Conservation (phyloP, 257 asterid genomes). For the Jasminum sambac region DNA sequence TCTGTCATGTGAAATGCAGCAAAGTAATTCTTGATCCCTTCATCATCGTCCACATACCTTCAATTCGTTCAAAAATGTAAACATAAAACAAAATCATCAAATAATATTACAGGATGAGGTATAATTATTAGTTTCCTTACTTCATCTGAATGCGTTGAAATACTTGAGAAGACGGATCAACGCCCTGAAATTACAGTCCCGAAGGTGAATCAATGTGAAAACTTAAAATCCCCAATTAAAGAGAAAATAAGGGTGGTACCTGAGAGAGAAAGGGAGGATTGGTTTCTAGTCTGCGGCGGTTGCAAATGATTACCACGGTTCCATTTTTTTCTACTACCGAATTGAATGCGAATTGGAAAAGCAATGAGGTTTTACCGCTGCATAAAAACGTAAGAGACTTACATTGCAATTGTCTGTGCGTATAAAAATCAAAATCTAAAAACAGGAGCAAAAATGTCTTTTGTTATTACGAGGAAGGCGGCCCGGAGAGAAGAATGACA, state of each 20-base stretch:
- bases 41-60: conserved; percentile 83
- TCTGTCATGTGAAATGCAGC: conserved; percentile 86
- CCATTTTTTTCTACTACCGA: conserved; percentile 40
- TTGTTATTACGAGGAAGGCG: conserved; percentile 54
- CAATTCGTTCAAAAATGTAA: conserved; percentile 44
- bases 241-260: conserved; percentile 27
- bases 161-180: conserved; percentile 70
- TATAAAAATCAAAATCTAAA: neutral
- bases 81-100: neutral
- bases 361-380: conserved; percentile 92
- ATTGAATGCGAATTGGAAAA: conserved; percentile 81
- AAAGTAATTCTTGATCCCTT: conserved; percentile 76
- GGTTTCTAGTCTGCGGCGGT: conserved; percentile 54
- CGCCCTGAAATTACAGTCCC: conserved; percentile 44
- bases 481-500: conserved; percentile 59
- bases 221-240: neutral
- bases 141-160: conserved; percentile 66
- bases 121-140: conserved; percentile 33
- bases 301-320: conserved; percentile 68
- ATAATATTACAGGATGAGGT: neutral
- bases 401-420: neutral
- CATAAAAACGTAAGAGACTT: conserved; percentile 14
- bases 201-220: conserved; percentile 7
- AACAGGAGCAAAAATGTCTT: neutral
- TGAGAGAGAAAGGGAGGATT: conserved; percentile 80